Evolutionary conservation across 1,139 yeast genomes (phyloP).

Genomic region (Magnusiomyces fungicola): DNA sequence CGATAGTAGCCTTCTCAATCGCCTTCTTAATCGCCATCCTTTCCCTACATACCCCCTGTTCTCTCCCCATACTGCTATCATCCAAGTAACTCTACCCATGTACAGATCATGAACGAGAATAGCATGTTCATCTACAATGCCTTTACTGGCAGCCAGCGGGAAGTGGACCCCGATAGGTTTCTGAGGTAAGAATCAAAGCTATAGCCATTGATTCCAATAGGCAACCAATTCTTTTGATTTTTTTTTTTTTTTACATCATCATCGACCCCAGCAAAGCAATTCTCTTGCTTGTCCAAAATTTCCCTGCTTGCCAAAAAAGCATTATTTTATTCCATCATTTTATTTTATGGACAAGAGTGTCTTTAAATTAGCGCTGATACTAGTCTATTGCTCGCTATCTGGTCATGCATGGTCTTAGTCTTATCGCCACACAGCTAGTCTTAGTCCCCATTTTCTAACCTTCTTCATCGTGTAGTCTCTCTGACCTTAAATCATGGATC

Average conservation of each 20-base stretch:
- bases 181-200: slow-evolving; percentile 24
- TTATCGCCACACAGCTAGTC: not conserved
- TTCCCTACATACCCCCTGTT: no score
- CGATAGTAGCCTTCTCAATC: no score
- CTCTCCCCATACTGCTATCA: no score
- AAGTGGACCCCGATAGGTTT: slow-evolving; percentile 20
- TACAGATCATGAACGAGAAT: not conserved
- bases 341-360: no score
- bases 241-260: slow-evolving; percentile 3
- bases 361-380: no score
- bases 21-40: no score
- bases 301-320: no score
- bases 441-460: not conserved
- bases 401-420: not conserved
- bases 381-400: no score
- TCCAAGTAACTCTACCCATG: no score
- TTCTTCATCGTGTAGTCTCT: slow-evolving; percentile 19
- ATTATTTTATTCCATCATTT: no score
- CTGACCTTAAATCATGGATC: slow-evolving; percentile 20
- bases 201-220: not conserved
- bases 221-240: not conserved
- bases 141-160: slow-evolving; percentile 19
- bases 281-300: no score
- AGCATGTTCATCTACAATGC: slow-evolving; percentile 22
- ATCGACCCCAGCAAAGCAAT: no score